A percentile compares a stretch with the other conserved stretches of the same genome.
Evolutionary conservation across 805 yeast species (phyloP).

Genomic region (Nakazawaea pomicola): DNA sequence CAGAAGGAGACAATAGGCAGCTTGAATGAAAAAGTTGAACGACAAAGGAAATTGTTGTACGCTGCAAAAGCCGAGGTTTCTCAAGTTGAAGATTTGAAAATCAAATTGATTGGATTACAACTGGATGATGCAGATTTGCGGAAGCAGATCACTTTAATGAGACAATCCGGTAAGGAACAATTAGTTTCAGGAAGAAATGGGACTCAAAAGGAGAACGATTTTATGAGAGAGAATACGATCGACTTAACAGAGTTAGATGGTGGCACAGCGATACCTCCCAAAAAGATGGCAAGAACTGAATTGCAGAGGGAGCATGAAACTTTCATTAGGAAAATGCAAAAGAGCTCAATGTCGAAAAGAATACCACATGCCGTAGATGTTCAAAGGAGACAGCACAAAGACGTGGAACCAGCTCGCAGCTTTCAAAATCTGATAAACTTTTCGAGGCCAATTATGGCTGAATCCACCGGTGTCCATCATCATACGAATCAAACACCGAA

Average conservation of each 20-base stretch:
- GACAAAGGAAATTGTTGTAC: slow-evolving; percentile 12
- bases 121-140: not conserved
- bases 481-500: not conserved
- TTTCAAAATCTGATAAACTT: slow-evolving; percentile 6
- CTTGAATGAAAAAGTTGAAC: slow-evolving; percentile 8
- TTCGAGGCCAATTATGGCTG: slow-evolving; percentile 9
- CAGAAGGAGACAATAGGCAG: slow-evolving; percentile 9
- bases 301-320: slow-evolving; percentile 8
- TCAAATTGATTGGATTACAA: not conserved
- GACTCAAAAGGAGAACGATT: not conserved
- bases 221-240: slow-evolving; percentile 10
- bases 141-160: not conserved
- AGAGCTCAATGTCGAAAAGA: slow-evolving; percentile 13
- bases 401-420: too few species aligned
- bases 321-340: slow-evolving; percentile 15
- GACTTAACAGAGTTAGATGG: slow-evolving; percentile 12
- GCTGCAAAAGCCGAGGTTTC: slow-evolving; percentile 15
- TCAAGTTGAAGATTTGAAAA: slow-evolving; percentile 11
- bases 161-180: not conserved
- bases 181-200: too few species aligned
- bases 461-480: slow-evolving; percentile 4
- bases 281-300: not conserved
- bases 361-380: slow-evolving; percentile 16
- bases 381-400: too few species aligned
- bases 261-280: slow-evolving; percentile 11